Conservation (phyloP, 2,329 filamentous ascomycete genomes). For the Monascus ruber region DNA sequence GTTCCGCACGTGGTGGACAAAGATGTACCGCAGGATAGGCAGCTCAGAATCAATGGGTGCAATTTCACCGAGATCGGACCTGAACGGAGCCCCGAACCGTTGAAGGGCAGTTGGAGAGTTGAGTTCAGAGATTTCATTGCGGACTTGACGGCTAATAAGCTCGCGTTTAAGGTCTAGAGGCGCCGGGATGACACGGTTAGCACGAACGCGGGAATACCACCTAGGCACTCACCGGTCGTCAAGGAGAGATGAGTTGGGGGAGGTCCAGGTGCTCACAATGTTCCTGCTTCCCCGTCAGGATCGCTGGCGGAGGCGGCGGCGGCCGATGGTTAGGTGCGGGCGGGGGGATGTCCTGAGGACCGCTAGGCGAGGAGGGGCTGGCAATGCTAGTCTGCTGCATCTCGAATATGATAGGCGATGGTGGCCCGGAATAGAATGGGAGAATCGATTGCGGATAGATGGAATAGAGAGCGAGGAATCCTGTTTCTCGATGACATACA, state of each 20-base stretch:
- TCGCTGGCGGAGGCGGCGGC: conserved; percentile 42
- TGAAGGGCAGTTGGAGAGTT: conserved; percentile 90
- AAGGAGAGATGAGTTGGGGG: background rate
- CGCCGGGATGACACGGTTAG: conserved; percentile 5
- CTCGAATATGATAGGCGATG: no score
- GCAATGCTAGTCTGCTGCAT: conserved; percentile 6
- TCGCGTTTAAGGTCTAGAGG: conserved; percentile 81
- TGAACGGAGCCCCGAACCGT: conserved; percentile 91
- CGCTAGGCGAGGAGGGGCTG: background rate
- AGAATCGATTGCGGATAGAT: no score
- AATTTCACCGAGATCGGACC: conserved; percentile 83
- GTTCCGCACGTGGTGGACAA: conserved; percentile 93
- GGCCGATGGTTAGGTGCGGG: background rate
- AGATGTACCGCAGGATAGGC: conserved; percentile 88
- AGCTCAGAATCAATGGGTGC: conserved; percentile 88
- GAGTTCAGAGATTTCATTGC: conserved; percentile 81
- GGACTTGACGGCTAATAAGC: conserved; percentile 79
- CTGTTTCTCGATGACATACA: no score
- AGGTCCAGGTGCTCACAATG: conserved; percentile 56
- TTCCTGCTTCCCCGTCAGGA: conserved; percentile 91
- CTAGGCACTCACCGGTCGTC: background rate
- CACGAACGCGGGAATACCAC: background rate
- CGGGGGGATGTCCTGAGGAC: background rate
- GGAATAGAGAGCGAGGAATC: no score
- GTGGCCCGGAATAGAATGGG: no score